Conservation (phyloP, 2,329 filamentous ascomycete species). For the Ophiostoma pallidulum region DNA sequence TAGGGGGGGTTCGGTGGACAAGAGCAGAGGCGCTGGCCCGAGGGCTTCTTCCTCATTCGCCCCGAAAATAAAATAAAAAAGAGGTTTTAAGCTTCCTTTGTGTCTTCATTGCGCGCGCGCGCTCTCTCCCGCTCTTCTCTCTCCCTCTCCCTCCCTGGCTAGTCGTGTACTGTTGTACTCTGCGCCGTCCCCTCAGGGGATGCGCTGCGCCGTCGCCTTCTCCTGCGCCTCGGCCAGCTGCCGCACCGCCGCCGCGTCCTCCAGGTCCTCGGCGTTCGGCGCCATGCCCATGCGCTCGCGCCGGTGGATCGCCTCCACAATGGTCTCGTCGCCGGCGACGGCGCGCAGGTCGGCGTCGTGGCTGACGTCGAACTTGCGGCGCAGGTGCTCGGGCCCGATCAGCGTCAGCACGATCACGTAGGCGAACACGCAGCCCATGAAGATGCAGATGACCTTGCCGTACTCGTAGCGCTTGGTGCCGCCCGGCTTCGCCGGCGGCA, state of each 20-base stretch:
- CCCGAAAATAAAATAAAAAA: too few species aligned
- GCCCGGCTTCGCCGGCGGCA: slow-evolving; percentile 43
- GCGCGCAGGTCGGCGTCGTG: slow-evolving; percentile 40
- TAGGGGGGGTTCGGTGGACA: too few species aligned
- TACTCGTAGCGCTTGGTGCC: slow-evolving; percentile 58
- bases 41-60: too few species aligned
- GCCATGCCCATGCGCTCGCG: slow-evolving; percentile 18
- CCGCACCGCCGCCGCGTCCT: slow-evolving; percentile 14
- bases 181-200: background rate
- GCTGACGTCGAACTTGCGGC: slow-evolving; percentile 40
- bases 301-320: slow-evolving; percentile 19
- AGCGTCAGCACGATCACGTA: slow-evolving; percentile 54
- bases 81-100: too few species aligned
- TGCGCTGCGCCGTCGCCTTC: slow-evolving; percentile 1
- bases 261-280: slow-evolving; percentile 16
- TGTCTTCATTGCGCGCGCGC: too few species aligned
- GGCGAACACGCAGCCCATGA: slow-evolving; percentile 74
- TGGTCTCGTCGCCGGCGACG: slow-evolving; percentile 32
- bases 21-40: too few species aligned
- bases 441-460: slow-evolving; percentile 79
- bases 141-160: too few species aligned
- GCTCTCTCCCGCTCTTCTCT: background rate
- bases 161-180: too few species aligned
- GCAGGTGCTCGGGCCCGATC: slow-evolving; percentile 48
- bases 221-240: background rate